A percentile compares a stretch with the other conserved stretches of the same genome.
These are phyloP conservation scores for Trichoderma semiorbis DNA, from an alignment of 2,329 filamentous ascomycete genomes.

Conservation along the genomic window DNA sequence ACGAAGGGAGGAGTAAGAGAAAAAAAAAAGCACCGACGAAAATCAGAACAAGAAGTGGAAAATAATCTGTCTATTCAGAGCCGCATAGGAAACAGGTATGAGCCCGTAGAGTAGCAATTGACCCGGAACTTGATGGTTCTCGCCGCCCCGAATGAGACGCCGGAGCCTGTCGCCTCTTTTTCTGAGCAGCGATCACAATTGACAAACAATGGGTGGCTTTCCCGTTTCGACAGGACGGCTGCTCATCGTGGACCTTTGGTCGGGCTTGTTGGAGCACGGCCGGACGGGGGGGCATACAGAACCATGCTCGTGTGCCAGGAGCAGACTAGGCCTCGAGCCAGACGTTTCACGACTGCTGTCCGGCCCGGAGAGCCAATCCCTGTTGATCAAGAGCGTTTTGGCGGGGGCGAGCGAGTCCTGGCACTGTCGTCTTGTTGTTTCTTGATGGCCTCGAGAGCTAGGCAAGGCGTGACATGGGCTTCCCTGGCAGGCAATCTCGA, in stretches of 20 bases:
- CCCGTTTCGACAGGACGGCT: not conserved
- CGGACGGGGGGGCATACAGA: not conserved
- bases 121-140: not conserved
- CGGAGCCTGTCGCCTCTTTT: not conserved
- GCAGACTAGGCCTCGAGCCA: constrained; percentile 8
- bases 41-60: not conserved
- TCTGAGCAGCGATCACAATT: not conserved
- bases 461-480: not conserved
- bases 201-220: not conserved
- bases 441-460: not conserved
- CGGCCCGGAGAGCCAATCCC: constrained; percentile 14
- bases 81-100: not conserved
- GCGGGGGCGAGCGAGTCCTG: not conserved
- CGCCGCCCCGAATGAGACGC: not conserved
- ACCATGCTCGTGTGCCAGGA: not conserved
- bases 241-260: not conserved
- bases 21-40: not conserved
- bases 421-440: not conserved
- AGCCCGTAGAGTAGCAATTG: not conserved
- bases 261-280: not conserved
- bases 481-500: constrained; percentile 8
- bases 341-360: constrained; percentile 17
- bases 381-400: constrained; percentile 13
- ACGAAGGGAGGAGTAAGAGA: not conserved
- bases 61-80: not conserved